Evolutionary conservation across 495 filamentous ascomycete species (phyloP).

Genomic region (Lentithecium fluviatile): DNA sequence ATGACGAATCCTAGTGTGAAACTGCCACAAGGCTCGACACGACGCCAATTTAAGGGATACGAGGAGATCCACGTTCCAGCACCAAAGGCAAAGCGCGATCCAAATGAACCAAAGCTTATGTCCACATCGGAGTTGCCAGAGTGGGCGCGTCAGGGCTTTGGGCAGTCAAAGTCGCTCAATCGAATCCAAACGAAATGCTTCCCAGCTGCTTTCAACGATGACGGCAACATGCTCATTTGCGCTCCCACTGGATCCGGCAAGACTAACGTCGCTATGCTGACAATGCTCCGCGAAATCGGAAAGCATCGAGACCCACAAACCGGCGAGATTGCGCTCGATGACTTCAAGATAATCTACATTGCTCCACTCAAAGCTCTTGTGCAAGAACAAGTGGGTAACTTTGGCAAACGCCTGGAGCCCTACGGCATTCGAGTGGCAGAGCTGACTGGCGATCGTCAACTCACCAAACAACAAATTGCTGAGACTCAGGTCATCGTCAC

Average conservation of each 20-base stretch:
- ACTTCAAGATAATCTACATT: slow-evolving; percentile 97
- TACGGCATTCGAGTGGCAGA: slow-evolving; percentile 92
- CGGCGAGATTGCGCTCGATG: slow-evolving; percentile 88
- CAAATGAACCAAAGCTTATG: slow-evolving; percentile 72
- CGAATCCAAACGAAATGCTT: slow-evolving; percentile 93
- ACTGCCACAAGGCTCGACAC: slow-evolving; percentile 92
- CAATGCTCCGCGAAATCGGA: slow-evolving; percentile 93
- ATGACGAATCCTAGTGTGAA: slow-evolving; percentile 97
- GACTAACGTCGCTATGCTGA: slow-evolving; percentile 97
- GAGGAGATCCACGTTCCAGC: slow-evolving; percentile 96
- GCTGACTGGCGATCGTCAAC: slow-evolving; percentile 93
- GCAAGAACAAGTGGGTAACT: slow-evolving; percentile 95
- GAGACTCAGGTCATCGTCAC: slow-evolving; percentile 99
- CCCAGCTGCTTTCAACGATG: slow-evolving; percentile 85
- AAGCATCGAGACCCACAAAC: slow-evolving; percentile 85
- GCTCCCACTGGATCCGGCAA: slow-evolving; percentile 97
- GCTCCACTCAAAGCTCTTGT: slow-evolving; percentile 93
- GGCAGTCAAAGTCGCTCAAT: slow-evolving; percentile 77
- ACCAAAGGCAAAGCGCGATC: slow-evolving; percentile 77
- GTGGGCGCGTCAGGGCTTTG: slow-evolving; percentile 87
- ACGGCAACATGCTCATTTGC: slow-evolving; percentile 97
- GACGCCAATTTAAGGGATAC: slow-evolving; percentile 94
- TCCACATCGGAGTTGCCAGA: slow-evolving; percentile 85
- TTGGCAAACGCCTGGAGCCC: slow-evolving; percentile 83
- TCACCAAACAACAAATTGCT: slow-evolving; percentile 97